Evolutionary conservation across 768 basidiomycete species (phyloP).

Genomic region (Rhizopogon vesiculosus): DNA sequence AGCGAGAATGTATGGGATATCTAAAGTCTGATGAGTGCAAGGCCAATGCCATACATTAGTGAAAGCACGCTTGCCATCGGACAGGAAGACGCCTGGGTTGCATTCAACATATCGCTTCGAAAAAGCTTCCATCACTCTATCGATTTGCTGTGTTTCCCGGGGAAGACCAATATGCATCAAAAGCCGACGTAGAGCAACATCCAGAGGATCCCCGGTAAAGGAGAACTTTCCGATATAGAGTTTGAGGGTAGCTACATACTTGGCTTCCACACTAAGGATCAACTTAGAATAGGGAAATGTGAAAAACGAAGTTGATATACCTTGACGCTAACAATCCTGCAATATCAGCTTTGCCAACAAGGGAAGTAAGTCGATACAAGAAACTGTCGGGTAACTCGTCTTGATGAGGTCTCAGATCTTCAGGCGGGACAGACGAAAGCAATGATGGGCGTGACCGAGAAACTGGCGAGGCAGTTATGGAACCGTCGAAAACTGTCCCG

Average conservation of each 20-base stretch:
- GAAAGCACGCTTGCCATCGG: conserved; percentile 51
- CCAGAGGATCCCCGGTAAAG: conserved; percentile 78
- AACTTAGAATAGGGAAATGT: conserved; percentile 6
- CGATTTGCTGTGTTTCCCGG: conserved; percentile 96
- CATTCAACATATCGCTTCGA: conserved; percentile 78
- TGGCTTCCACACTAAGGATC: conserved; percentile 56
- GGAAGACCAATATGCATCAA: conserved; percentile 92
- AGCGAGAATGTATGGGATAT: conserved; percentile 92
- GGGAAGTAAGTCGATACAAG: conserved; percentile 55
- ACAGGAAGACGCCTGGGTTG: conserved; percentile 75
- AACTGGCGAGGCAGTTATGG: conserved; percentile 15
- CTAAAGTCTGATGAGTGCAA: conserved; percentile 32
- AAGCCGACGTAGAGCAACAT: conserved; percentile 84
- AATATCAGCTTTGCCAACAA: conserved; percentile 74
- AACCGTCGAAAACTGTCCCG: conserved; percentile 7
- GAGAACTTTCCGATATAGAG: conserved; percentile 73
- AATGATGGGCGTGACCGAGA: conserved; percentile 42
- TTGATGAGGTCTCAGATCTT: conserved; percentile 48
- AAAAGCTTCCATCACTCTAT: conserved; percentile 95
- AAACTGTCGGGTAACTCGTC: conserved; percentile 72
- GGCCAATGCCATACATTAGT: background rate
- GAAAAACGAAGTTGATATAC: conserved; percentile 35
- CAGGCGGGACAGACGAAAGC: conserved; percentile 36
- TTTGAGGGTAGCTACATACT: conserved; percentile 65
- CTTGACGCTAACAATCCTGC: conserved; percentile 77